Conservation (phyloP, 1,284 basidiomycete genomes). For the Inonotus obliquus region DNA sequence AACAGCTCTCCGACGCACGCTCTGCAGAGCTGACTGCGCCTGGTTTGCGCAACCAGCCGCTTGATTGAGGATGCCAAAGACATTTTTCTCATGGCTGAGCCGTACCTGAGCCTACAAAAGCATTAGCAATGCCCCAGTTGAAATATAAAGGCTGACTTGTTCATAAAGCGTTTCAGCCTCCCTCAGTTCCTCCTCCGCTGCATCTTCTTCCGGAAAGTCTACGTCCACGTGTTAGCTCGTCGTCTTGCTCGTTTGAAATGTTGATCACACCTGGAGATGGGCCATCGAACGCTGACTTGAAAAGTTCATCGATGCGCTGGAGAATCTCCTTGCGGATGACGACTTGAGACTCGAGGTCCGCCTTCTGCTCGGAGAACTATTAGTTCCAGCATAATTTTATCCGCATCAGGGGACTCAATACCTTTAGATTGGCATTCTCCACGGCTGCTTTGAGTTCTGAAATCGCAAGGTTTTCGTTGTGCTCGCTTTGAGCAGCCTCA, state of each 20-base stretch:
- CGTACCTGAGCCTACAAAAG: slow-evolving; percentile 6
- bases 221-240: neutral
- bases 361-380: neutral
- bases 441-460: slow-evolving; percentile 10
- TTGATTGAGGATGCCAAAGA: slow-evolving; percentile 11
- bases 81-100: slow-evolving; percentile 10
- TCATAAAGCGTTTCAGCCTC: slow-evolving; percentile 11
- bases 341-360: slow-evolving; percentile 4
- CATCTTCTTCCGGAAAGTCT: slow-evolving; percentile 20
- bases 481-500: slow-evolving; percentile 16
- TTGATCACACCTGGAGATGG: slow-evolving; percentile 14
- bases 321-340: slow-evolving; percentile 3
- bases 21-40: slow-evolving; percentile 9
- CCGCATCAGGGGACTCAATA: neutral
- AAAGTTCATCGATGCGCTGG: slow-evolving; percentile 6
- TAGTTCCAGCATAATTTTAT: neutral
- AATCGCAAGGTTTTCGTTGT: slow-evolving; percentile 15
- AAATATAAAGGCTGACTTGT: slow-evolving; percentile 1
- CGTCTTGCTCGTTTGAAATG: neutral
- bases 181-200: slow-evolving; percentile 13
- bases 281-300: slow-evolving; percentile 14
- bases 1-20: slow-evolving; percentile 1
- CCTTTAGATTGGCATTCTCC: slow-evolving; percentile 12
- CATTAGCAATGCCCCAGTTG: neutral
- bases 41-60: slow-evolving; percentile 10